These are phyloP conservation scores for Thelonectria olida DNA, from an alignment of 2,329 filamentous ascomycete genomes.

Conservation along the genomic window DNA sequence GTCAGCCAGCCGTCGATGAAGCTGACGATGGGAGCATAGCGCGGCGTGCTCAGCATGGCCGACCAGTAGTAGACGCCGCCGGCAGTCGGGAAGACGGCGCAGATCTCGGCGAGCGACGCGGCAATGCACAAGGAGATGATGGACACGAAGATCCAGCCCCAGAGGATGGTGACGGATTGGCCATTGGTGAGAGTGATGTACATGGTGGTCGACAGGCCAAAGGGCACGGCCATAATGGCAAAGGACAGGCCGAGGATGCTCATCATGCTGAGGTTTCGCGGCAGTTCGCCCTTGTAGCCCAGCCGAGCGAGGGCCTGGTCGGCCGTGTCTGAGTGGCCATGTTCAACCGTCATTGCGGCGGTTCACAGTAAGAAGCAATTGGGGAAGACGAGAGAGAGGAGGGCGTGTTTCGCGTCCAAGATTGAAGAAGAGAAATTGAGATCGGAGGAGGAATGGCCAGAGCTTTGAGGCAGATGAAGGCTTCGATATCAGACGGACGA, in stretches of 20 bases:
- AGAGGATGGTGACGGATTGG: conserved; percentile 77
- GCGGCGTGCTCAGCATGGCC: conserved; percentile 69
- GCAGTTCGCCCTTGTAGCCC: conserved; percentile 60
- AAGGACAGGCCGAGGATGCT: conserved; percentile 60
- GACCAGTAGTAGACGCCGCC: conserved; percentile 80
- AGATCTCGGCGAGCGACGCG: conserved; percentile 76
- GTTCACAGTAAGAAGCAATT: too few relatives aligned
- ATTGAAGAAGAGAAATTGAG: neutral
- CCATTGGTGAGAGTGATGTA: conserved; percentile 71
- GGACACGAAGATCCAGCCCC: conserved; percentile 71
- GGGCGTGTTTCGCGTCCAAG: neutral
- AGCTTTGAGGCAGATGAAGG: neutral
- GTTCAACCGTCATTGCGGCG: conserved; percentile 25
- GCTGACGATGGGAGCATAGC: conserved; percentile 70
- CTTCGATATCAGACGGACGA: neutral
- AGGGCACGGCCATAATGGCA: conserved; percentile 62
- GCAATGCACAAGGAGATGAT: conserved; percentile 78
- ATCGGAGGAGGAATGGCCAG: neutral
- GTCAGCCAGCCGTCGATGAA: conserved; percentile 81
- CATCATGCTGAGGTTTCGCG: conserved; percentile 60
- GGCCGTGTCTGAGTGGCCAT: conserved; percentile 40
- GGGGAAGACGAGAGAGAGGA: neutral
- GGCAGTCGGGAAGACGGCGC: conserved; percentile 70
- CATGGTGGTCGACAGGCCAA: conserved; percentile 59
- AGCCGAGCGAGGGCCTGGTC: conserved; percentile 56